Conservation (phyloP, 345 rosid genomes). For the Kandelia obovata region DNA sequence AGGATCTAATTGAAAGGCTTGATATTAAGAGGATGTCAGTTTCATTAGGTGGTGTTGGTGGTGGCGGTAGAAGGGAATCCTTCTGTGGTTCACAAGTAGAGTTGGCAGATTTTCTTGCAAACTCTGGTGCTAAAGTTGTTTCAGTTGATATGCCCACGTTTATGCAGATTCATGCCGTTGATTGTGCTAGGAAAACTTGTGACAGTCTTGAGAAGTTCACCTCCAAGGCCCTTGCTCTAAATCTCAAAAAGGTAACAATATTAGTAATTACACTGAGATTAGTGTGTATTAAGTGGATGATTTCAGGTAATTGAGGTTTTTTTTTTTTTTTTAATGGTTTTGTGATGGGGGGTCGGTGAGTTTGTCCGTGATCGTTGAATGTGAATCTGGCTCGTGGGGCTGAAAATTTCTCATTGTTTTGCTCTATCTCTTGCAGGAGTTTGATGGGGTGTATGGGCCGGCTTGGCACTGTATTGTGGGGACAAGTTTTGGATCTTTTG, state of each 20-base stretch:
- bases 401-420: background rate
- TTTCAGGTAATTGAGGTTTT: background rate
- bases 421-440: constrained; percentile 39
- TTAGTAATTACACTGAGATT: background rate
- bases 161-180: constrained; percentile 83
- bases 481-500: constrained; percentile 60
- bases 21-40: constrained; percentile 35
- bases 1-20: constrained; percentile 20
- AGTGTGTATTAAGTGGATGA: background rate
- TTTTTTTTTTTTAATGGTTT: background rate
- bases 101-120: constrained; percentile 50
- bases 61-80: constrained; percentile 49
- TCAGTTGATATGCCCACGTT: constrained; percentile 77
- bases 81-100: constrained; percentile 46
- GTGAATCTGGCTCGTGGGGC: constrained; percentile 8
- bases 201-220: constrained; percentile 74
- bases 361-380: constrained; percentile 12
- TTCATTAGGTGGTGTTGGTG: constrained; percentile 31
- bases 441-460: constrained; percentile 57
- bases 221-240: constrained; percentile 56
- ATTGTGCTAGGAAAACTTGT: constrained; percentile 54
- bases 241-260: constrained; percentile 54
- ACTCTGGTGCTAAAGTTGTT: constrained; percentile 55
- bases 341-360: constrained; percentile 2
- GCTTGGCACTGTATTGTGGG: constrained; percentile 71